These are phyloP conservation scores for Verruconis gallopava DNA, from an alignment of 2,329 filamentous ascomycete genomes.

Conservation along the genomic window DNA sequence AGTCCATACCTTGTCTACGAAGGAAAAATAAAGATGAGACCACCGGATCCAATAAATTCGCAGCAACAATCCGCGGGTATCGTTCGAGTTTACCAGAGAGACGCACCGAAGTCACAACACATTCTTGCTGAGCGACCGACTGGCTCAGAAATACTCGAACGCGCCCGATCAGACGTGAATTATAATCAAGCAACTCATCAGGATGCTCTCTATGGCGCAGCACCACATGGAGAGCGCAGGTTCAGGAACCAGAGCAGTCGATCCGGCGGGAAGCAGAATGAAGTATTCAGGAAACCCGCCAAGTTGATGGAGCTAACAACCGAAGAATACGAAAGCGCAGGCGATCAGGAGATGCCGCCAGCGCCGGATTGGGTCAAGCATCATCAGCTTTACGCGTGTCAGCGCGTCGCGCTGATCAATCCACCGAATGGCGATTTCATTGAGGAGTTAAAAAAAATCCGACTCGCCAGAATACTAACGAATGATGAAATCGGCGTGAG, in stretches of 20 bases:
- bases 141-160: constrained; percentile 32
- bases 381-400: constrained; percentile 60
- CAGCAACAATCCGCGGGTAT: constrained; percentile 6
- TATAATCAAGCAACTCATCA: constrained; percentile 9
- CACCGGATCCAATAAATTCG: constrained; percentile 16
- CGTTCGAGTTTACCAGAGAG: constrained; percentile 5
- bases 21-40: constrained; percentile 31
- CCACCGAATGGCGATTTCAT: constrained; percentile 68
- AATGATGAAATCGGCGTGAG: constrained; percentile 68
- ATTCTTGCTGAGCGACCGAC: constrained; percentile 15
- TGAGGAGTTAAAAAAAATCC: constrained; percentile 58
- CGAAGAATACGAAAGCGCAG: constrained; percentile 61
- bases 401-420: constrained; percentile 57
- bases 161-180: constrained; percentile 41
- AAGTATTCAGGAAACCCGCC: background rate
- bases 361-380: constrained; percentile 58
- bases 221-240: constrained; percentile 17
- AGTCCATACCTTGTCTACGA: constrained; percentile 39
- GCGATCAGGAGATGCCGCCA: constrained; percentile 39
- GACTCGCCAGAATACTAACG: constrained; percentile 54
- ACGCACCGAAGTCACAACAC: constrained; percentile 13
- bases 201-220: constrained; percentile 10
- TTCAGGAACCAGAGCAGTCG: constrained; percentile 20
- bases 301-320: constrained; percentile 36
- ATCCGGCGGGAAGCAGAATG: background rate